phyloP scores from a whole-genome alignment of 1,284 basidiomycete species.

The Neonothopanus nambi region DNA sequence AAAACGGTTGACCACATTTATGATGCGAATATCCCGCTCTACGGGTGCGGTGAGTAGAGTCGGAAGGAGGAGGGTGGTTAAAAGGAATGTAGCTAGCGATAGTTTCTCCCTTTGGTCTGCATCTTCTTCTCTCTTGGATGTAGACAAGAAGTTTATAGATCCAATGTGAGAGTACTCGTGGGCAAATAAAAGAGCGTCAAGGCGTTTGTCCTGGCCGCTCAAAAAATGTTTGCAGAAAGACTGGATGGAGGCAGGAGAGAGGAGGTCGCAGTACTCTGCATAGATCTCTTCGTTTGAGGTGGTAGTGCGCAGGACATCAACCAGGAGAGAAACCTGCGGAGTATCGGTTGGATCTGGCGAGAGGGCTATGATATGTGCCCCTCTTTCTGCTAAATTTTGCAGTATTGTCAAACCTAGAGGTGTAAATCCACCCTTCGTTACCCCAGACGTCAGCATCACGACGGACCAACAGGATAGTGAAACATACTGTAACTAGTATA shows the following conservation, averaged over 20 bases:
- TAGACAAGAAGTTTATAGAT: constrained; percentile 36
- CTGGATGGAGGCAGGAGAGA: constrained; percentile 61
- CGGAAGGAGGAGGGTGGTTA: constrained; percentile 77
- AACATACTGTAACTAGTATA: constrained; percentile 66
- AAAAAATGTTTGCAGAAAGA: constrained; percentile 68
- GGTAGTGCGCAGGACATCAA: constrained; percentile 62
- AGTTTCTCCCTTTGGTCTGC: constrained; percentile 42
- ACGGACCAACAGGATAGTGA: background rate
- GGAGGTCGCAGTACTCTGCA: constrained; percentile 72
- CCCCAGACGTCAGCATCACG: background rate
- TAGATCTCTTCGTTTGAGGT: constrained; percentile 74
- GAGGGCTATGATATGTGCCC: constrained; percentile 75
- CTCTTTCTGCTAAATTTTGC: constrained; percentile 63
- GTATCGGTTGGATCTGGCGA: constrained; percentile 58
- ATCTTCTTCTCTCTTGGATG: constrained; percentile 24
- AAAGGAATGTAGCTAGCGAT: constrained; percentile 73
- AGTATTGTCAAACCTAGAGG: constrained; percentile 68
- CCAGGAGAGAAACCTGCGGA: constrained; percentile 53
- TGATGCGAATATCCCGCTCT: constrained; percentile 82
- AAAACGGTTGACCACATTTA: constrained; percentile 81
- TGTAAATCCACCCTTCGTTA: constrained; percentile 66
- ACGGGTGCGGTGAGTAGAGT: constrained; percentile 74
- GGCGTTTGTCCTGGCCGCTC: constrained; percentile 58
- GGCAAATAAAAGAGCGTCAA: constrained; percentile 71
- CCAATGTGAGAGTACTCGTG: constrained; percentile 75